Evolutionary conservation across 1,284 basidiomycete genomes (phyloP), one percentile per base, ranked within the genome.

Genomic region (Inonotus obliquus): DNA sequence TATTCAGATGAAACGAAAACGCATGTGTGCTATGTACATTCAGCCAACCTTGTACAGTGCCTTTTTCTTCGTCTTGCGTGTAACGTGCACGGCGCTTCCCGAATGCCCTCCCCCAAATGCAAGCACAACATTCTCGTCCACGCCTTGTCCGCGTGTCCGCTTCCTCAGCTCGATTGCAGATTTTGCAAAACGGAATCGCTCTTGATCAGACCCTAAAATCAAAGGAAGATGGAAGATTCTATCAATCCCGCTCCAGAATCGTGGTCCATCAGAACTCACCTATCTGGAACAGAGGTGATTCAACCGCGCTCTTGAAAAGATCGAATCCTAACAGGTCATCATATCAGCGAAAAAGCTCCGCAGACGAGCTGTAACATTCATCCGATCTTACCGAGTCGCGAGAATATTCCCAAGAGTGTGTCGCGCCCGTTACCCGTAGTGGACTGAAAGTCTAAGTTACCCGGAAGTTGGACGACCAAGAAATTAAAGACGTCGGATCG

Each of bases 181-280:
- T 74, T 94, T 94, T 11, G 92, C 91, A 73, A 94, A 95, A 69
- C 87, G 89, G 77, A 94, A 95, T 55, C 92, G 86, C 63, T 85
- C 83, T 71, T 94, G 92, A 74, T 91, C 90, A 63, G 89, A 84
- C 48, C 88, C 90, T 89, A 68, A 45, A 58, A 55, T 52, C 17
- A 10, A 39, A 19, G 59, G 25, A 51, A 54, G 37, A 21, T n/a
- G 37, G 32, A 38, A 21, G 57, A 10, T 29, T 47, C 35, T 57
- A 53, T 63, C 52, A 63, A 57, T 55, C 51, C 54, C 45, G 53
- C 48, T 37, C 25, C 54, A 25, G 38, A 9, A 37, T 21, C 17
- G 25, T 21, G 25, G 54, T n/a, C 53, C 59, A 48, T 49, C 27
- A 64, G 60, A 41, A 75, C 85, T 63, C 65, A 90, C 89, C 89